Base-by-base conservation (phyloP, 345 rosid species). In the Trapa bicornis region DNA sequence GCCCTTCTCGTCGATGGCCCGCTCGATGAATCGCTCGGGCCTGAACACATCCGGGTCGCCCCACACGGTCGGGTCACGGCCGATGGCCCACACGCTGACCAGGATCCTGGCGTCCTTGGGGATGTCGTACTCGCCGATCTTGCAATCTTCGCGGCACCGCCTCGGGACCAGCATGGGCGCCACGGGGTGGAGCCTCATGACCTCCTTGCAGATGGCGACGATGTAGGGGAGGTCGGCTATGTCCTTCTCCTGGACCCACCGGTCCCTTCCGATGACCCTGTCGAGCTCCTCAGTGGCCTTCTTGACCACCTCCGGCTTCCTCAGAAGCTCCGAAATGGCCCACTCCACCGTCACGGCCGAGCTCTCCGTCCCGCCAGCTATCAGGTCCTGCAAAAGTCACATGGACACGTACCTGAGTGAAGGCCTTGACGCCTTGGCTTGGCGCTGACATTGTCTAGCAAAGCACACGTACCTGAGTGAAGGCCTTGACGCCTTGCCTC, bases 321-420 rank as follows among this genome's bases (percentile, higher is more conserved):
- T 83, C n/a, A 83, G 6, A 0, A 84, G 61, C 63, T 84, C 89
- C 0, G 86, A 81, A 1, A 87, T 74, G 37, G 87, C 85, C 87
- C 92, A 87, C 75, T 87, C 92, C 14, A 84, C 79, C 0, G 85
- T 84, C 45, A 83, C 82, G 0, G 89, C 83, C 3, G 87, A 87
- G 64, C 86, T 84, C 72, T 87, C 89, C 0, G 92, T 87, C 22
- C 89, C 92, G 0, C 86, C 92, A 0, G 82, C 87, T 1, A 83
- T 78, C 70, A 84, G 16, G 53, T 84, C 92, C 92, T 87, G 29
- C 29, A 22, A 68, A 35, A 16, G 43, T 3, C 14, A 12, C 7
- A 8, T 22, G 29, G 29, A 22, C 29, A 41, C 43, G 43, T 41
- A 41, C 43, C 43, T 41, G 43, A 3, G 43, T 41, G 37, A 87